These are phyloP conservation scores for Rubia balearica DNA, from an alignment of 305 asterid genomes.

Conservation along the genomic window DNA sequence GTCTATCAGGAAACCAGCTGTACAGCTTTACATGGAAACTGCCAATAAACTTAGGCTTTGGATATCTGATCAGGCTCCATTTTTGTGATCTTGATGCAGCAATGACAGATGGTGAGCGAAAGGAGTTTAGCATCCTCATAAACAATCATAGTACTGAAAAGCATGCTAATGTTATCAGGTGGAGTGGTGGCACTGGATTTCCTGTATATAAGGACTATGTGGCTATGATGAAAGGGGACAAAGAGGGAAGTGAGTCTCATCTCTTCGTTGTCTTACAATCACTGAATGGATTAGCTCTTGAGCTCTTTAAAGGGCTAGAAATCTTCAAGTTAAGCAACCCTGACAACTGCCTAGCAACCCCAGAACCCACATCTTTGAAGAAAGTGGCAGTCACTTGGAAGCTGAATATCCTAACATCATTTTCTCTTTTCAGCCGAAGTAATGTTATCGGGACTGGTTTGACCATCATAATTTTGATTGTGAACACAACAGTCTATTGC, in stretches of 20 bases:
- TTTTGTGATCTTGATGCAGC: constrained; percentile 26
- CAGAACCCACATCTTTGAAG: constrained; percentile 17
- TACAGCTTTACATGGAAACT: constrained; percentile 39
- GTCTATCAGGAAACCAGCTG: constrained; percentile 5
- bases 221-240: constrained; percentile 44
- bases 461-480: constrained; percentile 16
- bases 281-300: constrained; percentile 12
- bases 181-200: constrained; percentile 26
- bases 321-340: constrained; percentile 63
- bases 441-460: constrained; percentile 27
- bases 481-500: background rate
- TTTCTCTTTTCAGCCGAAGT: constrained; percentile 7
- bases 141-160: constrained; percentile 45
- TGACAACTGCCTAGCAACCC: constrained; percentile 46
- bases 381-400: constrained; percentile 16
- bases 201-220: constrained; percentile 47
- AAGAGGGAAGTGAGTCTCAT: constrained; percentile 21
- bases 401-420: constrained; percentile 14
- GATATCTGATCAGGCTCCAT: constrained; percentile 61
- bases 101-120: constrained; percentile 13
- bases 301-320: constrained; percentile 38
- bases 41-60: constrained; percentile 50
- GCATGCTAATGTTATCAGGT: constrained; percentile 21
- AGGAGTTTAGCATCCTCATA: constrained; percentile 32
- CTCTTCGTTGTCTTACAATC: constrained; percentile 32